Evolutionary conservation across 345 rosid species (phyloP), one percentile per base, ranked within the genome.

Genomic region (Rhodomyrtus tomentosa): DNA sequence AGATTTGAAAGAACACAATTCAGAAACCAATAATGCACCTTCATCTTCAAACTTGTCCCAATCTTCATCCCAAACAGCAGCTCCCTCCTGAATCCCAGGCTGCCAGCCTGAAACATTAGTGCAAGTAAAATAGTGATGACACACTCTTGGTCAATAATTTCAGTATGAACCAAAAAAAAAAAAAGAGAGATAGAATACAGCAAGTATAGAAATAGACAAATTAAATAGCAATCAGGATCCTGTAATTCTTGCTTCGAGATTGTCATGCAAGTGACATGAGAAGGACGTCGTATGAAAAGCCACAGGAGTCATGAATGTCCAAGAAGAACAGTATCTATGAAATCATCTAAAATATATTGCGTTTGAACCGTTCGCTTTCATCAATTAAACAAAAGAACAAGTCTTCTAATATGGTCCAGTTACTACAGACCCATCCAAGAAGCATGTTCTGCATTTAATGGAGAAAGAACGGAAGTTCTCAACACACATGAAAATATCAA

Each of bases 1-100:
- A 84, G 82, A 81, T 40, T 32, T 62, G 25, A 81, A 59, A 59
- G 55, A 56, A 13, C 45, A 38, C 80, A 83, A 83, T 48, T 48
- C 48, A 54, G 36, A 42, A 68, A 68, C 76, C 13, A 68, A 36
- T 68, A 68, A 32, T 68, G 86, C 81, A 94, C 99, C 99, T 92
- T 93, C 98, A 91, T 97, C 99, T 91, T 94, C 98, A 90, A 97
- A 95, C 88, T 97, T 95, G 87, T 97, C 99, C 98, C 99, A 97
- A 24, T 95, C 99, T 91, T 97, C 99, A 91, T 95, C 98, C 99
- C 99, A 97, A 55, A 92, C 87, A 85, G 93, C 94, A 73, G 99
- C 98, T 81, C 90, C 93, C 89, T 92, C 99, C 86, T 90, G 96
- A 87, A 97, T 88, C 88, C 99, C 99, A 90, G 99, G 99, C 86